Base-by-base conservation (phyloP, 805 yeast genomes). In the Scheffersomyces spartinae region DNA sequence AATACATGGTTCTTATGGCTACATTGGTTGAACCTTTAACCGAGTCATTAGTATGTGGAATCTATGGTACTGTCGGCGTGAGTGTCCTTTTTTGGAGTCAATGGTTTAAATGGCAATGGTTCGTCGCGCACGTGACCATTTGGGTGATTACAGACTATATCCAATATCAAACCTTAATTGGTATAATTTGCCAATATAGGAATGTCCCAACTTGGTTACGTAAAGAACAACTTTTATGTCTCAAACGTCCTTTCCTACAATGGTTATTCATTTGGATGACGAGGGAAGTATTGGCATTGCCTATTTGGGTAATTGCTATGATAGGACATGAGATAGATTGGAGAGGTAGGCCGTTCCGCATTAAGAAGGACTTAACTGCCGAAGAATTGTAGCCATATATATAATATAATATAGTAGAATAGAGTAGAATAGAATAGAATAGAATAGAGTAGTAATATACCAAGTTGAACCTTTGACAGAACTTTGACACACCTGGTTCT, bases 21-120 rank as follows among this genome's bases (percentile, higher is more conserved):
- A 84, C 95, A 0, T 45, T 84, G 25, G 55, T 83, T 15, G 95
- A 84, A 43, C 95, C 95, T 3, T 68, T 86, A 5, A 84, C 95
- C 0, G 95, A 84, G 46, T 68, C 78, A 23, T 33, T 84, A 2
- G 46, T 82, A 3, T 64, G 75, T 37, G 91, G 88, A 0, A 12
- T 64, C 0, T 68, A 70, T 44, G 94, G 94, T 4, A 55, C 76
- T 0, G 69, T 61, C 43, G 76, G 75, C 3, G 36, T 73, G 2
- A 62, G 75, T 6, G 55, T 59, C 3, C 28, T 77, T 10, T 52
- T 69, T 19, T 43, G 53, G 7, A 34, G 47, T 20, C 40, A 46
- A 1, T 22, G 24, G 3, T 68, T 66, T 39, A 49, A 39, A 28
- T 34, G 36, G 34, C 12, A 26, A 30, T 55, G 66, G 29, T 67